Evolutionary conservation across 768 basidiomycete genomes (phyloP).

Genomic region (Hebeloma cylindrosporum): DNA sequence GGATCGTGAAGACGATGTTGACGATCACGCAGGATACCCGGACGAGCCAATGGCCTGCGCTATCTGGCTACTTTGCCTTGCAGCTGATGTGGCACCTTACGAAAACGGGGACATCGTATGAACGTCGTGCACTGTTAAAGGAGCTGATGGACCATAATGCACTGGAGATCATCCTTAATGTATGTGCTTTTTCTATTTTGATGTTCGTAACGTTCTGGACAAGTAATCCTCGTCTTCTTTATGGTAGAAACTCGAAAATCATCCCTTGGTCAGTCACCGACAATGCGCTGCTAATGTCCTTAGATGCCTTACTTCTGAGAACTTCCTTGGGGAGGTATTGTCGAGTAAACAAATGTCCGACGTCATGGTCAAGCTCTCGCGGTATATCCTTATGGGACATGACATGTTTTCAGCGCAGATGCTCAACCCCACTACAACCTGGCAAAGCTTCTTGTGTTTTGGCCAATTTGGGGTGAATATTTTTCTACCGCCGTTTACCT

Average conservation of each 20-base stretch:
- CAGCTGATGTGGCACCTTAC: conserved; percentile 22
- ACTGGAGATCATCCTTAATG: conserved; percentile 23
- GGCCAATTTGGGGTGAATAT: conserved; percentile 11
- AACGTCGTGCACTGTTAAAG: conserved; percentile 24
- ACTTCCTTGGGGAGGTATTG: conserved; percentile 23
- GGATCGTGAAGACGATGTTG: conserved; percentile 28
- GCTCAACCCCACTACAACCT: conserved; percentile 20
- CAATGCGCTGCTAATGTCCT: conserved; percentile 20
- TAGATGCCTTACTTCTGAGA: conserved; percentile 19
- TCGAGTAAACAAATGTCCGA: conserved; percentile 19
- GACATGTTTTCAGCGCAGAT: conserved; percentile 21
- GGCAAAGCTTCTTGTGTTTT: conserved; percentile 25
- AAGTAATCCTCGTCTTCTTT: too few species aligned
- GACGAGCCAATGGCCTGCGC: conserved; percentile 12
- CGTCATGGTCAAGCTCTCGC: conserved; percentile 25
- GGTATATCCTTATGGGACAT: conserved; percentile 25
- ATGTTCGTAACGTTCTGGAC: not conserved
- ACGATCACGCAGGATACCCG: conserved; percentile 20
- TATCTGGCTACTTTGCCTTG: conserved; percentile 24
- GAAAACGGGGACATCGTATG: conserved; percentile 15
- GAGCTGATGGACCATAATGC: conserved; percentile 23
- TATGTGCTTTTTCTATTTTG: conserved; percentile 8
- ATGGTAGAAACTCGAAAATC: conserved; percentile 21
- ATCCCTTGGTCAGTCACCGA: conserved; percentile 25
- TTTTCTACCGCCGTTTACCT: too few species aligned